phyloP scores from a whole-genome alignment of 352 stramenopile genomes.

The Globisporangium middletonii region DNA sequence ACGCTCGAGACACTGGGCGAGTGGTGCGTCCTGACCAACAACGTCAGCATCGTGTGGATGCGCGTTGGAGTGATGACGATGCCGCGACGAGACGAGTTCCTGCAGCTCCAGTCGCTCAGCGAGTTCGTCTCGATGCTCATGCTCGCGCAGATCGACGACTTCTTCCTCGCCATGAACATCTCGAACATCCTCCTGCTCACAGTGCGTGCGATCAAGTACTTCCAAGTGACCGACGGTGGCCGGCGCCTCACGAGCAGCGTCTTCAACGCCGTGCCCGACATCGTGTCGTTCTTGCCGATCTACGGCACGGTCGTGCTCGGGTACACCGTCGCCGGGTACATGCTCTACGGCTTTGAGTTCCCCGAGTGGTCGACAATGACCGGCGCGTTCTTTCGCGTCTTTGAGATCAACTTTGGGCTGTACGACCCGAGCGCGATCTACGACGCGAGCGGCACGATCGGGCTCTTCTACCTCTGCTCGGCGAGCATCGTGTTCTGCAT shows the following conservation, averaged over 20 bases:
- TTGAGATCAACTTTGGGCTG: slow-evolving; percentile 71
- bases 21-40: too few relatives aligned
- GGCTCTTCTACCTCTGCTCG: slow-evolving; percentile 60
- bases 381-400: slow-evolving; percentile 53
- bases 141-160: slow-evolving; percentile 41
- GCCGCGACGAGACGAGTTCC: too few relatives aligned
- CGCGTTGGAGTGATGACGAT: too few relatives aligned
- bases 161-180: slow-evolving; percentile 51
- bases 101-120: slow-evolving; percentile 22
- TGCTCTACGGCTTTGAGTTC: slow-evolving; percentile 61
- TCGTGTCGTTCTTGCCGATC: slow-evolving; percentile 67
- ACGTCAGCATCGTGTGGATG: too few relatives aligned
- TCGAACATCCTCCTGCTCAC: slow-evolving; percentile 62
- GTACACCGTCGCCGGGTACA: slow-evolving; percentile 59
- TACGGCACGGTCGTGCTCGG: slow-evolving; percentile 56
- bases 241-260: slow-evolving; percentile 54
- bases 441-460: slow-evolving; percentile 44
- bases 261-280: slow-evolving; percentile 57
- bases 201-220: slow-evolving; percentile 54
- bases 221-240: slow-evolving; percentile 59
- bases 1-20: too few relatives aligned
- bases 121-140: slow-evolving; percentile 34
- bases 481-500: slow-evolving; percentile 66
- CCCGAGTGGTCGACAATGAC: slow-evolving; percentile 59
- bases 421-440: slow-evolving; percentile 72